Base-by-base conservation (phyloP, 345 rosid genomes). In the Salix koriyanagi region DNA sequence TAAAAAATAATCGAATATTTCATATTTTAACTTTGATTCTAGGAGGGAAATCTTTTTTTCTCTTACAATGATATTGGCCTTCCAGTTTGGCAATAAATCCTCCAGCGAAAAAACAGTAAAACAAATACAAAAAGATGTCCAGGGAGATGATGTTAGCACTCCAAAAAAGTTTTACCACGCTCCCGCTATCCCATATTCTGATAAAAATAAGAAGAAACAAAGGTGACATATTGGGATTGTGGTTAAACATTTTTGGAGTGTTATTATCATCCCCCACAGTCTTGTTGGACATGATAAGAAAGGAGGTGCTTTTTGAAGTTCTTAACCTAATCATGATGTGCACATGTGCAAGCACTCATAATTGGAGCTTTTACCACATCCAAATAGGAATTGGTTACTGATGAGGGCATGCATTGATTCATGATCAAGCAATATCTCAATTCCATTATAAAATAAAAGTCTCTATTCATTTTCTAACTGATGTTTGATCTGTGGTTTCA, bases 401-500 rank as follows among this genome's bases (percentile, higher is more conserved):
- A n/a, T 69, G 74, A 13, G 73, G 74, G 44, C 19, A 62, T 21
- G 6, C 18, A 50, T 50, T 50, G 21, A 50, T 50, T 50, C 54
- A 14, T 50, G 54, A 50, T 50, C 54, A 50, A 50, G 54, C 54
- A 50, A 50, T 5, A 50, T 50, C 54, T 16, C 54, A 16, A 50
- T 16, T 50, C 54, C 21, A 16, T 16, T 50, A 50, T 50, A 50
- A 50, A 50, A 16, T 50, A 14, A 50, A 50, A 50, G 1, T 50
- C 54, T 50, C 19, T 14, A 15, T 50, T 50, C 54, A 50, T 14
- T 50, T 50, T 50, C 54, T 50, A 50, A 50, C 19, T 15, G 54
- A 16, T 48, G 32, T 67, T 44, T 15, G 30, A 73, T 69, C 60
- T 78, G 32, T 80, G 78, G 52, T 82, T 88, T 62, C 86, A 95